A percentile compares a stretch with the other conserved stretches of the same genome.
phyloP scores from a whole-genome alignment of 228 moss, liverwort and hornwort species.

The Sphagnum fallax region DNA sequence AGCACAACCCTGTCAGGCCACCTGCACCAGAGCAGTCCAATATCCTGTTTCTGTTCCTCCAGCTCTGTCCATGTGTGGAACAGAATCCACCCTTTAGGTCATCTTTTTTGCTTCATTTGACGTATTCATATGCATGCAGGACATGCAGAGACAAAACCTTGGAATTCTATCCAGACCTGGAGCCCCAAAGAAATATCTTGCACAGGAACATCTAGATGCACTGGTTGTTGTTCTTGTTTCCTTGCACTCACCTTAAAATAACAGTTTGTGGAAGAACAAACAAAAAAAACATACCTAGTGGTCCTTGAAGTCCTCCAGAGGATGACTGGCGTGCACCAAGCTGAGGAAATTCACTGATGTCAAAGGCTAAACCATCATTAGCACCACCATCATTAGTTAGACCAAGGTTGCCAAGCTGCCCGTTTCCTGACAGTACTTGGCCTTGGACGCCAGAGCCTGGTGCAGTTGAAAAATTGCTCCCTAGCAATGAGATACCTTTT shows the following conservation, averaged over 20 bases:
- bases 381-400: conserved; percentile 45
- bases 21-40: conserved; percentile 4
- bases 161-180: conserved; percentile 11
- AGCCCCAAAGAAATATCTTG: conserved; percentile 23
- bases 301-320: conserved; percentile 64
- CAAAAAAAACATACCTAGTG: conserved; percentile 35
- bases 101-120: not conserved
- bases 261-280: no score
- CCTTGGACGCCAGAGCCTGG: conserved; percentile 85
- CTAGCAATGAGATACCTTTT: conserved; percentile 70
- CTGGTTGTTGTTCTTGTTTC: no score
- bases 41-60: not conserved
- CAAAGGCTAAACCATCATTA: conserved; percentile 81
- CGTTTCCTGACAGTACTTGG: conserved; percentile 71
- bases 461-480: conserved; percentile 87
- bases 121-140: not conserved
- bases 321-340: conserved; percentile 64
- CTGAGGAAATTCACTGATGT: conserved; percentile 96
- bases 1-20: conserved; percentile 4
- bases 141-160: not conserved
- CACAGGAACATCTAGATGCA: not conserved
- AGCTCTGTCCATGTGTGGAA: not conserved
- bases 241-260: no score
- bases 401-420: conserved; percentile 66
- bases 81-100: not conserved